Base-by-base conservation (phyloP, 2,329 filamentous ascomycete genomes). In the Fusarium lyarnte region DNA sequence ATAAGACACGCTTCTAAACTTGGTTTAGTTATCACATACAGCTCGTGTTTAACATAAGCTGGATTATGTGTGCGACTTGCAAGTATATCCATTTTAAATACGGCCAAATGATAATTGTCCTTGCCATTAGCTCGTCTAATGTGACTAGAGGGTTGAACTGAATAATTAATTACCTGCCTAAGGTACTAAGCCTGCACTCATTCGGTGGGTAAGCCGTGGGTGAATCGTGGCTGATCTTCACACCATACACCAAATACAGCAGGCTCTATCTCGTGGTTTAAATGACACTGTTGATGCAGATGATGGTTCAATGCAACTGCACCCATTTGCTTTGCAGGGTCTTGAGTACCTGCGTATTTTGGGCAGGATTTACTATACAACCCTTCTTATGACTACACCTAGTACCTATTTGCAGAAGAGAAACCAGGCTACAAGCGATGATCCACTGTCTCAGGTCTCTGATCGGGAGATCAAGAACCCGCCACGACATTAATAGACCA, bases 371-470 rank as follows among this genome's bases (percentile, higher is more conserved):
- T 66, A 35, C 46, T 73, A 58, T 70, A 29, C 52, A 58, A 55
- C 43, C 36, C 59, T 51, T 42, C 17, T 21, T 47, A 23, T 54
- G 14, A 16, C 29, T 25, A 29, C 8, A 29, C 29, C 29, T 29
- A 29, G 29, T 29, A 31, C 10, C 10, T 31, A 42, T 70, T 63
- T 53, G 36, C 51, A 70, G 55, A 57, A 31, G 36, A 25, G 39
- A 52, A 57, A 38, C 23, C 53, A 49, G 52, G 52, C 19, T 23
- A 58, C 60, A 69, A 63, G 69, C 38, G 45, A 63, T 59, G 65
- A 35, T 53, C 75, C 75, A 74, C 73, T 74, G 75, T 77, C 75
- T 76, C 73, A 77, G 69, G 75, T 74, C 55, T 59, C 58, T 70
- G 63, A 74, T 69, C 62, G 54, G 62, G 54, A 64, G 60, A 65